A percentile compares a stretch with the other conserved stretches of the same genome.
Conservation (phyloP, 2,329 filamentous ascomycete species). For the Aschersonia sp. region DNA sequence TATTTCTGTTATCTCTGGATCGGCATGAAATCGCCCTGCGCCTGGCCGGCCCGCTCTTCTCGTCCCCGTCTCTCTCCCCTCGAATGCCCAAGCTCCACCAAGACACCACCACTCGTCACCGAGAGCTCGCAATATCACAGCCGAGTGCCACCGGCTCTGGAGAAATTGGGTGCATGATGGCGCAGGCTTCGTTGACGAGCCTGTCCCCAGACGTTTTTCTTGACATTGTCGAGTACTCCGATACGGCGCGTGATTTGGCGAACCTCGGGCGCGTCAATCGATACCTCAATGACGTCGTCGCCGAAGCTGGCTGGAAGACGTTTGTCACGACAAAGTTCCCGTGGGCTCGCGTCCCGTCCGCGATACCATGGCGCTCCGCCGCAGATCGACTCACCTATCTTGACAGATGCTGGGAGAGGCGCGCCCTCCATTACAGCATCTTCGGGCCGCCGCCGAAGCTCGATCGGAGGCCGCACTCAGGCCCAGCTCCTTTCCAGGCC, state of each 20-base stretch:
- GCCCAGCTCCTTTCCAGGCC: slow-evolving; percentile 25
- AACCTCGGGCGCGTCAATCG: slow-evolving; percentile 24
- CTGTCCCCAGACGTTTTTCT: slow-evolving; percentile 37
- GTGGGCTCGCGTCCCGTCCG: slow-evolving; percentile 15
- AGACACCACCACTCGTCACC: too few species aligned
- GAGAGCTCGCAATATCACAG: too few species aligned
- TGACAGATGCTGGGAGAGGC: slow-evolving; percentile 37
- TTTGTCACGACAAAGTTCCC: slow-evolving; percentile 32
- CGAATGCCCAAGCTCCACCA: too few species aligned
- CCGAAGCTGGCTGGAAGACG: slow-evolving; percentile 30
- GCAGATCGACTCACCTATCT: slow-evolving; percentile 34
- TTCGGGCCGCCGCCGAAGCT: slow-evolving; percentile 6
- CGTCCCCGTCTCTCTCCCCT: too few species aligned
- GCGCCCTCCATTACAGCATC: slow-evolving; percentile 22
- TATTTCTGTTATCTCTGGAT: too few species aligned
- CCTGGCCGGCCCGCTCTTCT: too few species aligned
- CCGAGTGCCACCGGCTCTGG: too few species aligned
- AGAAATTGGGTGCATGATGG: not conserved
- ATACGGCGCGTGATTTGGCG: slow-evolving; percentile 32
- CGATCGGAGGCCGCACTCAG: slow-evolving; percentile 14
- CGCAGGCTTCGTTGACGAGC: slow-evolving; percentile 18
- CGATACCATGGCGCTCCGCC: slow-evolving; percentile 18
- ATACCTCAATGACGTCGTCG: slow-evolving; percentile 22
- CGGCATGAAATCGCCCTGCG: too few species aligned
- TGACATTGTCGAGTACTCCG: slow-evolving; percentile 29